Percentiles rank a stretch among this genome's conserved stretches.
These are phyloP conservation scores for Trichosanthes truncata DNA, from an alignment of 306 rosid species.

Conservation along the genomic window DNA sequence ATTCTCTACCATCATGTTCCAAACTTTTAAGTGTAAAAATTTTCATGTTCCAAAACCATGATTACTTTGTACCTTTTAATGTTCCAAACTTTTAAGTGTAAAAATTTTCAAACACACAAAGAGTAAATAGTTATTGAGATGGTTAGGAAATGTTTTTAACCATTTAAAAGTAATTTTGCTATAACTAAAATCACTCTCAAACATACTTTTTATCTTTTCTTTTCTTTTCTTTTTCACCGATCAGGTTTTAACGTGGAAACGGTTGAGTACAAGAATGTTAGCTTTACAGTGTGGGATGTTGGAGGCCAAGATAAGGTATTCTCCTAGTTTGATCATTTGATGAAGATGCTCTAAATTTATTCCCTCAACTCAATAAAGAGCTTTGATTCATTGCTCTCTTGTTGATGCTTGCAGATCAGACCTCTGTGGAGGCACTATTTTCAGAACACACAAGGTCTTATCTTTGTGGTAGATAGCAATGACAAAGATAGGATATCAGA, in stretches of 20 bases:
- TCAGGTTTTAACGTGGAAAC: constrained; percentile 83
- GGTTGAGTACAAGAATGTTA: constrained; percentile 78
- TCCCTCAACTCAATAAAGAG: not conserved
- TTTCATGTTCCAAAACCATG: too few relatives aligned
- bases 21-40: too few relatives aligned
- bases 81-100: not conserved
- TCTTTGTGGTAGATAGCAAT: constrained; percentile 63
- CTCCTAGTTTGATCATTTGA: not conserved
- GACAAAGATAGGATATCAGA: constrained; percentile 75
- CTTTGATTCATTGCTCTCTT: not conserved
- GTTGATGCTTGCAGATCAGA: constrained; percentile 39
- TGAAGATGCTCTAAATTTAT: not conserved
- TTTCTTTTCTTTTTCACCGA: not conserved
- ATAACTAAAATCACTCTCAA: not conserved
- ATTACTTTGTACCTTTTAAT: too few relatives aligned
- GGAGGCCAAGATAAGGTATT: constrained; percentile 93
- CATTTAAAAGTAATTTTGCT: too few relatives aligned
- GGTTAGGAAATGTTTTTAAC: not conserved
- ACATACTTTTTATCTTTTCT: not conserved
- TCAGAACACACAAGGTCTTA: constrained; percentile 9
- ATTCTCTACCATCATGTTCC: not conserved
- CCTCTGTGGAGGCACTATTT: constrained; percentile 73
- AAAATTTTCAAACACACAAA: too few relatives aligned
- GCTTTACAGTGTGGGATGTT: constrained; percentile 92
- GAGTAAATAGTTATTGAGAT: not conserved